Conservation (phyloP, 2,329 filamentous ascomycete genomes). For the Massarina eburnea region DNA sequence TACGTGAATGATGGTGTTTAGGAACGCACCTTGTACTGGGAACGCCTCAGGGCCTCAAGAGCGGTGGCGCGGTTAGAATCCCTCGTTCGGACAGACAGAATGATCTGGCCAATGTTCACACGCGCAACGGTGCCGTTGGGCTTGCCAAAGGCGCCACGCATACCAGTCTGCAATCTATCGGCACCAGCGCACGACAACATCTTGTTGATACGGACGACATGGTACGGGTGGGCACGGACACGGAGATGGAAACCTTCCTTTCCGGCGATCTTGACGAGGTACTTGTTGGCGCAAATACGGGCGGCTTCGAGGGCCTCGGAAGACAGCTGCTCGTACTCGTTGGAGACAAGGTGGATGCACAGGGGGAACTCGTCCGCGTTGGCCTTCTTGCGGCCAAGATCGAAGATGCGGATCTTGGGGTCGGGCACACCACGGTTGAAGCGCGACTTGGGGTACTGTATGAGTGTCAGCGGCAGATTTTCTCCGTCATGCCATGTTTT, state of each 20-base stretch:
- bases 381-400: conserved; percentile 97
- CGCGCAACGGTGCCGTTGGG: conserved; percentile 97
- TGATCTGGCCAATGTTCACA: conserved; percentile 99
- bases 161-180: conserved; percentile 99
- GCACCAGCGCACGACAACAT: conserved; percentile 99
- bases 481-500: conserved; percentile 25
- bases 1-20: not conserved
- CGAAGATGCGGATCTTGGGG: conserved; percentile 91
- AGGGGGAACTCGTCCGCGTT: conserved; percentile 99
- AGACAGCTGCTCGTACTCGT: conserved; percentile 99
- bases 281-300: conserved; percentile 99
- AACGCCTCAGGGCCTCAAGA: conserved; percentile 97
- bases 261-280: conserved; percentile 69
- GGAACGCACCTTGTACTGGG: conserved; percentile 86
- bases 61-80: conserved; percentile 88
- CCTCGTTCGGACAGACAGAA: conserved; percentile 95
- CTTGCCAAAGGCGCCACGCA: conserved; percentile 99
- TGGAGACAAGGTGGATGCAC: conserved; percentile 97
- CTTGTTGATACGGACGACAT: conserved; percentile 99
- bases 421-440: conserved; percentile 99
- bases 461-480: conserved; percentile 23
- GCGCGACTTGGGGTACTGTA: conserved; percentile 97
- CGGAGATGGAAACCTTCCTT: conserved; percentile 73
- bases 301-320: conserved; percentile 99
- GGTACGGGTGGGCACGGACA: conserved; percentile 93